phyloP scores from a whole-genome alignment of 257 asterid genomes.

The Solanum phureja region DNA sequence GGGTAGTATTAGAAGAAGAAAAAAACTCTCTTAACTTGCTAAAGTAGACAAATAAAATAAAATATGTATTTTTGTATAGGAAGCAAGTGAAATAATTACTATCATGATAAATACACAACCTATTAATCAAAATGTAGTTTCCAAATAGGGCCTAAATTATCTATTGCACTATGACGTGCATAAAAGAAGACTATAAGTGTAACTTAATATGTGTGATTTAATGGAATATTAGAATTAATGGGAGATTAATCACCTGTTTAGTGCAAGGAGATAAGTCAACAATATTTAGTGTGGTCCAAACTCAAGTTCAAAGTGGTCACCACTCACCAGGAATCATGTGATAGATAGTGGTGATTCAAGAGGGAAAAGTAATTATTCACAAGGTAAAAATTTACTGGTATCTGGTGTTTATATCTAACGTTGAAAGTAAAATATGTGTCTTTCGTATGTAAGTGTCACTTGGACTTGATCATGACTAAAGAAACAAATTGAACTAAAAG shows the following conservation, averaged over 20 bases:
- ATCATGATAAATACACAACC: neutral
- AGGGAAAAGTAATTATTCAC: neutral
- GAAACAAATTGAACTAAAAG: neutral
- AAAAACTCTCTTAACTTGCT: too few relatives aligned
- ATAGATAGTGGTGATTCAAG: conserved; percentile 6
- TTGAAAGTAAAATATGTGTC: neutral
- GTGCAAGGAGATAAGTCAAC: neutral
- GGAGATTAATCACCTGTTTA: neutral
- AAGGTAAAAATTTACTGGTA: neutral
- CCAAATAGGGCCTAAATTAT: neutral
- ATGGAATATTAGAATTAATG: neutral
- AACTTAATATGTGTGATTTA: neutral
- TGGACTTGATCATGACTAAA: neutral
- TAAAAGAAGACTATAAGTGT: neutral
- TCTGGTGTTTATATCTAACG: neutral
- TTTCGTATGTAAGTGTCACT: neutral
- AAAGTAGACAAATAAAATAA: too few relatives aligned
- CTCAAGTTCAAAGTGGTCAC: neutral
- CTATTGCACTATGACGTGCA: neutral
- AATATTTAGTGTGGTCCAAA: neutral
- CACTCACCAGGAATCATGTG: conserved; percentile 40
- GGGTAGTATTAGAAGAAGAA: too few relatives aligned
- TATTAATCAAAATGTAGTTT: neutral
- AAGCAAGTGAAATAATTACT: too few relatives aligned
- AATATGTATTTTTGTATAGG: neutral